These are phyloP conservation scores for Geranomyces michiganensis DNA, from an alignment of 192 early-diverging fungal species.

Conservation along the genomic window DNA sequence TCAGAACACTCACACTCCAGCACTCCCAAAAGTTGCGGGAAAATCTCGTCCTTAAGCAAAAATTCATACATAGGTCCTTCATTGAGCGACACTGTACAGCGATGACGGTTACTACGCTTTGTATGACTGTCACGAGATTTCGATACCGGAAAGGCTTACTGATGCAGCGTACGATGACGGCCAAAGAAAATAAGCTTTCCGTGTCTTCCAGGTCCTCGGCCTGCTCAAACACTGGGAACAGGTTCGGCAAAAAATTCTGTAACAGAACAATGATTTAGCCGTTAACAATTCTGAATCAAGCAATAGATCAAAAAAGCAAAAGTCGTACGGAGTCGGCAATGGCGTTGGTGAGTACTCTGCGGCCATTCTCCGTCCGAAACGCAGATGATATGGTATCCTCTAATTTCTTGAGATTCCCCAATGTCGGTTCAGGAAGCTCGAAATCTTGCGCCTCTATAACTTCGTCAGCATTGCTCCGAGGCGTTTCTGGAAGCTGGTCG, in stretches of 20 bases:
- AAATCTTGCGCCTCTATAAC: constrained; percentile 18
- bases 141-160: constrained; percentile 53
- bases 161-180: constrained; percentile 73
- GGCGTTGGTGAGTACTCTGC: constrained; percentile 65
- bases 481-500: constrained; percentile 47
- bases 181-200: constrained; percentile 74
- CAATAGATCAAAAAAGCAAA: too few species aligned
- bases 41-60: constrained; percentile 76
- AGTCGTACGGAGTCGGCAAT: constrained; percentile 52
- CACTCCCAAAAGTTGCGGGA: constrained; percentile 74
- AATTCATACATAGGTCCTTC: constrained; percentile 74
- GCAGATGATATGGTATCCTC: constrained; percentile 65
- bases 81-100: constrained; percentile 71
- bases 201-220: constrained; percentile 90
- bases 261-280: too few species aligned
- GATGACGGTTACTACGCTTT: too few species aligned
- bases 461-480: constrained; percentile 7
- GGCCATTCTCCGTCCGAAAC: constrained; percentile 56
- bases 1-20: constrained; percentile 71
- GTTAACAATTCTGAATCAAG: too few species aligned
- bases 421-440: constrained; percentile 64
- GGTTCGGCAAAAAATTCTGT: constrained; percentile 72
- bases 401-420: constrained; percentile 73
- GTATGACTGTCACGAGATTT: too few species aligned
- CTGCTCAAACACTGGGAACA: constrained; percentile 59